Conservation (phyloP, 768 basidiomycete genomes). For the Hydnomerulius pinastri region DNA sequence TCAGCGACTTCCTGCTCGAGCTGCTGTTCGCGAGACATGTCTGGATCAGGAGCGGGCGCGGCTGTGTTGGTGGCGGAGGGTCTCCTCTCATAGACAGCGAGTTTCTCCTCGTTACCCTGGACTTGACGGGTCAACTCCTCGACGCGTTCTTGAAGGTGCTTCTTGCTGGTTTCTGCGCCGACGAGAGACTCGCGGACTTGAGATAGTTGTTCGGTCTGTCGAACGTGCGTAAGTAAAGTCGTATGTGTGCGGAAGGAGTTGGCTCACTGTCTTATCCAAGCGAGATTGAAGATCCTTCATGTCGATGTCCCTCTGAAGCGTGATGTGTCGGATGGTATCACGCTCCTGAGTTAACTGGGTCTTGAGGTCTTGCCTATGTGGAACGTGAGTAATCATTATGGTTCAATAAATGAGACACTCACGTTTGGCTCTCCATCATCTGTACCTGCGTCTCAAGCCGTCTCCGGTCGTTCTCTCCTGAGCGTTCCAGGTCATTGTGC, state of each 20-base stretch:
- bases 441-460: conserved; percentile 81
- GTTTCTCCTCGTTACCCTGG: conserved; percentile 80
- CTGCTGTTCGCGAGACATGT: conserved; percentile 70
- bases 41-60: conserved; percentile 41
- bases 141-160: conserved; percentile 69
- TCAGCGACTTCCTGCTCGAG: conserved; percentile 85
- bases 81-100: conserved; percentile 83
- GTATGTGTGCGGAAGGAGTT: not conserved
- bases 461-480: conserved; percentile 78
- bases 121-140: conserved; percentile 52
- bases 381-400: not conserved
- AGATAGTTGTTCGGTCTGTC: conserved; percentile 61
- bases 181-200: conserved; percentile 71
- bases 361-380: conserved; percentile 69
- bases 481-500: conserved; percentile 84
- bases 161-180: conserved; percentile 76
- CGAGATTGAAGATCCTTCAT: conserved; percentile 70
- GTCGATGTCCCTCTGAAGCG: conserved; percentile 81
- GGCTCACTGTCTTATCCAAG: conserved; percentile 68
- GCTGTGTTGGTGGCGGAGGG: conserved; percentile 33
- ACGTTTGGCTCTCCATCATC: conserved; percentile 80
- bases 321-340: conserved; percentile 69
- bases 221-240: conserved; percentile 11
- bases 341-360: conserved; percentile 72
- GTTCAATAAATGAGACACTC: conserved; percentile 22